phyloP scores from a whole-genome alignment of 1,139 yeast species.

The Protomyces lactucae-debilis region DNA sequence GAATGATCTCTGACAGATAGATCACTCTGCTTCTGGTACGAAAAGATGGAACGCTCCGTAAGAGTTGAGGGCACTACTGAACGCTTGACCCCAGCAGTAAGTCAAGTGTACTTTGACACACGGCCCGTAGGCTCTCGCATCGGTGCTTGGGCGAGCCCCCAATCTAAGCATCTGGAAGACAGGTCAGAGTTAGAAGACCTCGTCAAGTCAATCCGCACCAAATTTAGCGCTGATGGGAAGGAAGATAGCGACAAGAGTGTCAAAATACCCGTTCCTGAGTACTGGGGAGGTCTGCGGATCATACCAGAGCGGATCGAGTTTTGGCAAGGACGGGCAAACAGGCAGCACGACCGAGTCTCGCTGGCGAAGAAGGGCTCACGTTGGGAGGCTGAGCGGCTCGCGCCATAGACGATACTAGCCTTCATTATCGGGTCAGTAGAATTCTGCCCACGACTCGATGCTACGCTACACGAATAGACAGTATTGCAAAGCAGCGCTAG shows the following conservation, averaged over 20 bases:
- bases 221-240: slow-evolving; percentile 43
- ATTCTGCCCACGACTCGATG: too few relatives aligned
- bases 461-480: too few relatives aligned
- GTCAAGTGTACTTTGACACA: slow-evolving; percentile 70
- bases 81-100: slow-evolving; percentile 64
- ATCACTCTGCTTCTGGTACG: slow-evolving; percentile 67
- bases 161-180: slow-evolving; percentile 54
- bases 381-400: background rate
- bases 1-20: background rate
- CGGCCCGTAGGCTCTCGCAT: slow-evolving; percentile 89
- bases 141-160: slow-evolving; percentile 98
- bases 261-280: slow-evolving; percentile 76
- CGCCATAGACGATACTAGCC: background rate
- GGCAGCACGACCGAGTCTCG: slow-evolving; percentile 78
- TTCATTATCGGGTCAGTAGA: too few relatives aligned
- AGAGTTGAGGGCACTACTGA: slow-evolving; percentile 85
- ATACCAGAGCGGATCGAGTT: slow-evolving; percentile 88
- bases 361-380: slow-evolving; percentile 44
- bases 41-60: slow-evolving; percentile 80
- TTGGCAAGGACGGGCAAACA: slow-evolving; percentile 91
- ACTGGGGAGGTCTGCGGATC: slow-evolving; percentile 91
- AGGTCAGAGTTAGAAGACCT: slow-evolving; percentile 60
- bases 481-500: too few relatives aligned
- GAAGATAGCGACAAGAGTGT: slow-evolving; percentile 44
- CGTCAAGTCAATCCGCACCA: slow-evolving; percentile 47